These are phyloP conservation scores for Pichia californica DNA, from an alignment of 805 yeast species.

Conservation along the genomic window DNA sequence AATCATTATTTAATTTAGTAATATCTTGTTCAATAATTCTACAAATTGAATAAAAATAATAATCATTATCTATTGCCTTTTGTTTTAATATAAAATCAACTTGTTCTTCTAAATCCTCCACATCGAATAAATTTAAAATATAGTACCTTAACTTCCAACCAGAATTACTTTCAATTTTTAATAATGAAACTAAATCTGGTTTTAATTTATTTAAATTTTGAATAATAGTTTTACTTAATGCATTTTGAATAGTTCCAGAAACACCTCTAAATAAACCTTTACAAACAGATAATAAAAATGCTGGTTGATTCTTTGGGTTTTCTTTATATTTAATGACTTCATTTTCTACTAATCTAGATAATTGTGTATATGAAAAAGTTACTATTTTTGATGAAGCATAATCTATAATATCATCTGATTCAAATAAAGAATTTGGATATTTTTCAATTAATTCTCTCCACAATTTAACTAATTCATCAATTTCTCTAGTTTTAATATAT, in stretches of 20 bases:
- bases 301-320: constrained; percentile 11
- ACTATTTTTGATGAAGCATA: constrained; percentile 36
- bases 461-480: constrained; percentile 38
- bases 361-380: constrained; percentile 43
- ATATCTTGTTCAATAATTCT: constrained; percentile 37
- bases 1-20: constrained; percentile 14
- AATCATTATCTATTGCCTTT: constrained; percentile 6
- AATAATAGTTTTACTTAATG: constrained; percentile 18
- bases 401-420: constrained; percentile 27
- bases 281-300: constrained; percentile 26
- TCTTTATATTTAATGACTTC: constrained; percentile 12
- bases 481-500: constrained; percentile 52
- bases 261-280: constrained; percentile 35
- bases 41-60: constrained; percentile 28
- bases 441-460: constrained; percentile 32
- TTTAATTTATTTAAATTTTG: constrained; percentile 14
- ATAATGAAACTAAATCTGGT: constrained; percentile 17
- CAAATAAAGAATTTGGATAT: constrained; percentile 5
- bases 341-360: constrained; percentile 24
- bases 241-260: constrained; percentile 26
- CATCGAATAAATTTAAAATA: constrained; percentile 42
- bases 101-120: constrained; percentile 15
- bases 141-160: constrained; percentile 43
- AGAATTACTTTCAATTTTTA: constrained; percentile 15
- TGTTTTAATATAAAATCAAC: constrained; percentile 2